These are phyloP conservation scores for Melocanna baccifera DNA, from an alignment of 176 grass and related monocot species.

Conservation along the genomic window DNA sequence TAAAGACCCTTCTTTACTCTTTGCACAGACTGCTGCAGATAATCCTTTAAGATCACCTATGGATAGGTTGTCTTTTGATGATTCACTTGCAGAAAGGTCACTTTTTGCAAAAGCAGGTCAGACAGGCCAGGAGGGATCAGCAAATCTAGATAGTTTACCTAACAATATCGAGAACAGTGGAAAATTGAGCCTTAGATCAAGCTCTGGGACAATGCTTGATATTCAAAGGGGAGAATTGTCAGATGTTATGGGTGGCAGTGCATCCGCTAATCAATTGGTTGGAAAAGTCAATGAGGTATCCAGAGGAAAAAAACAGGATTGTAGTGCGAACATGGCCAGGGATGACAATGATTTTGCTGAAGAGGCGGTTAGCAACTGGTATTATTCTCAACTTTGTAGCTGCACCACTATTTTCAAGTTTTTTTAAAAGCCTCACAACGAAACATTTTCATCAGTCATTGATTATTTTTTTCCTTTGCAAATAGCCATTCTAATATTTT, in stretches of 20 bases:
- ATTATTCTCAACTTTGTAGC: conserved; percentile 32
- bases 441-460: background rate
- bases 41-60: conserved; percentile 45
- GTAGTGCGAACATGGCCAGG: conserved; percentile 33
- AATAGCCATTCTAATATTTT: conserved; percentile 3
- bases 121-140: conserved; percentile 33
- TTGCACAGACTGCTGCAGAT: conserved; percentile 43
- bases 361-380: conserved; percentile 46
- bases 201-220: conserved; percentile 61
- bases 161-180: conserved; percentile 54
- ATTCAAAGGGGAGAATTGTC: conserved; percentile 63
- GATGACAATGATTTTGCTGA: conserved; percentile 47
- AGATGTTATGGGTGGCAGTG: conserved; percentile 43
- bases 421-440: background rate
- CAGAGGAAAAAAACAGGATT: conserved; percentile 48
- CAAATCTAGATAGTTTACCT: conserved; percentile 39
- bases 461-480: background rate
- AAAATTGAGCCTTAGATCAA: conserved; percentile 53
- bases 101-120: conserved; percentile 55
- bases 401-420: background rate
- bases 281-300: conserved; percentile 43
- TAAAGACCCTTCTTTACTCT: conserved; percentile 67
- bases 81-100: conserved; percentile 51
- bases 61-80: conserved; percentile 50
- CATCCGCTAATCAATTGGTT: conserved; percentile 34